These are phyloP conservation scores for Sarocladiaceae sp. DNA, from an alignment of 2,329 filamentous ascomycete genomes.

Conservation along the genomic window DNA sequence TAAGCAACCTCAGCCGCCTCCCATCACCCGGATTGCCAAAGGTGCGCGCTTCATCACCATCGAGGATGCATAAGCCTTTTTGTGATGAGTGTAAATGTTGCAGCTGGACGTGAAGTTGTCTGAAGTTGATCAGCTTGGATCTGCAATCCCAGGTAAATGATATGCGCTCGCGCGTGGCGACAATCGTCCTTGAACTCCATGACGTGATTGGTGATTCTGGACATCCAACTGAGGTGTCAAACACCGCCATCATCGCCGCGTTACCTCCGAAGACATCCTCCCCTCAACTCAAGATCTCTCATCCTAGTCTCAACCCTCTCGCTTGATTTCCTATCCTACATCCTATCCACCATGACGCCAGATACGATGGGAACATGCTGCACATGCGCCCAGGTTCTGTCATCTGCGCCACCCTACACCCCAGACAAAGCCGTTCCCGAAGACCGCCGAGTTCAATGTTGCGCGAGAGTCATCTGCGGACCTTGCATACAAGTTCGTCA, in stretches of 20 bases:
- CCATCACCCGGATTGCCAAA: neutral
- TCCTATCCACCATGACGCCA: no score
- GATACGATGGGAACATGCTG: slow-evolving; percentile 50
- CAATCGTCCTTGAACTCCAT: slow-evolving; percentile 11
- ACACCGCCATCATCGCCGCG: neutral
- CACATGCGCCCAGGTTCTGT: slow-evolving; percentile 60
- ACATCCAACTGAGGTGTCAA: neutral
- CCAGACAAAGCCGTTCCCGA: slow-evolving; percentile 55
- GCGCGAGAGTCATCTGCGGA: slow-evolving; percentile 64
- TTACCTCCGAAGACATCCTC: neutral
- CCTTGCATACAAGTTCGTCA: slow-evolving; percentile 56
- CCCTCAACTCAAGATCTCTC: neutral
- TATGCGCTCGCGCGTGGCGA: no score
- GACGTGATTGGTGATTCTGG: slow-evolving; percentile 10
- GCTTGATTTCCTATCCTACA: no score
- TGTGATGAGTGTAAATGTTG: no score
- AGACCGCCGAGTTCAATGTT: slow-evolving; percentile 61
- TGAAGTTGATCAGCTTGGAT: no score
- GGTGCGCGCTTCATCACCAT: no score
- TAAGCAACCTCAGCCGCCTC: neutral
- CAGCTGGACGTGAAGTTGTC: no score
- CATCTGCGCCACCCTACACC: slow-evolving; percentile 43
- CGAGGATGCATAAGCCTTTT: no score
- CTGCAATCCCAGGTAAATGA: no score
- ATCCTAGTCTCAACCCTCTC: neutral